phyloP scores from a whole-genome alignment of 495 filamentous ascomycete genomes.

The Aspergillus diversus region DNA sequence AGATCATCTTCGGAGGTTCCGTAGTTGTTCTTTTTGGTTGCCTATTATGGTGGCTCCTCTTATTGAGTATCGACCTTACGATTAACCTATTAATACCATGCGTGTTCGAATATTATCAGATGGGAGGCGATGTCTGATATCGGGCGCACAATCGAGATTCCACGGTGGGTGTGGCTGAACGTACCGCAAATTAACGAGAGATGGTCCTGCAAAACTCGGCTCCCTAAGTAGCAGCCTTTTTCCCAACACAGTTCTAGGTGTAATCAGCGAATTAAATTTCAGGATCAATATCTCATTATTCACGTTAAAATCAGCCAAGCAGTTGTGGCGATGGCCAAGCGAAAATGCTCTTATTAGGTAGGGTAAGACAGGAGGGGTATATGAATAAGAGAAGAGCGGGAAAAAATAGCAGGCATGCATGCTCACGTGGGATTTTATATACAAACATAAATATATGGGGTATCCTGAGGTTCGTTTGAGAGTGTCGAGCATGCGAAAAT shows the following conservation, averaged over 20 bases:
- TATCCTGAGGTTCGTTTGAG: conserved; percentile 8
- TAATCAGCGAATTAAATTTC: too few species aligned
- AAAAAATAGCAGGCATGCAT: not conserved
- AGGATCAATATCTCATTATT: not conserved
- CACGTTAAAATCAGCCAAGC: not conserved
- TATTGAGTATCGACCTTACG: not conserved
- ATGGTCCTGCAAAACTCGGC: not conserved
- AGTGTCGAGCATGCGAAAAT: not conserved
- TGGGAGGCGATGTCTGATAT: not conserved
- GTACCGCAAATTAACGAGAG: not conserved
- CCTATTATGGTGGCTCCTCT: too few species aligned
- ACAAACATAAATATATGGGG: conserved; percentile 3
- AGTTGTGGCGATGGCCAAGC: not conserved
- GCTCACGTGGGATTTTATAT: not conserved
- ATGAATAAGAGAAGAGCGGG: not conserved
- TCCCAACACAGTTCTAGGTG: too few species aligned
- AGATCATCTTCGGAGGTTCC: too few species aligned
- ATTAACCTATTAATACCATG: not conserved
- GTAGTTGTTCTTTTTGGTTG: too few species aligned
- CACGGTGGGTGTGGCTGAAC: not conserved
- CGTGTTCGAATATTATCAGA: not conserved
- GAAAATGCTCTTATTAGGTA: not conserved
- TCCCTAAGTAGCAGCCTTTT: too few species aligned
- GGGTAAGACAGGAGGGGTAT: not conserved
- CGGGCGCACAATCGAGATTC: not conserved